These are phyloP conservation scores for Trichoderma citrinoviride DNA, from an alignment of 2,329 filamentous ascomycete species.

Conservation along the genomic window DNA sequence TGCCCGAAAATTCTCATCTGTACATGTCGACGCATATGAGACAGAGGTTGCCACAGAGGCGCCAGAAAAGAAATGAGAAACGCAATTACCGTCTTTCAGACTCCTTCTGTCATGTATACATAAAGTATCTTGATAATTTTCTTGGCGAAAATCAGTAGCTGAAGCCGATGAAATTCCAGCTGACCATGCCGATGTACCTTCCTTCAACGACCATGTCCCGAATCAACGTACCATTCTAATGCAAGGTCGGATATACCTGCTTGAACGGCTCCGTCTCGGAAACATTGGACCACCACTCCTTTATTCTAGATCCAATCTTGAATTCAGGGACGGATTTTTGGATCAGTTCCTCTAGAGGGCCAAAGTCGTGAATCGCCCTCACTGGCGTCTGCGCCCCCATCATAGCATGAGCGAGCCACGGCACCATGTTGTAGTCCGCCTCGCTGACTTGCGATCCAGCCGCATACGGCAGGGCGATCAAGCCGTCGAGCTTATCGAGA, in stretches of 20 bases:
- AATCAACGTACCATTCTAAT: not conserved
- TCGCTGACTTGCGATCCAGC: conserved; percentile 24
- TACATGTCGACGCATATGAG: conserved; percentile 14
- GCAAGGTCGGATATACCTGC: conserved; percentile 18
- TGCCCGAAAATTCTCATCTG: conserved; percentile 34
- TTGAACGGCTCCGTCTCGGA: conserved; percentile 16
- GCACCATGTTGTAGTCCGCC: conserved; percentile 24
- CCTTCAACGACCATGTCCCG: too few relatives aligned
- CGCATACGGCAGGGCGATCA: conserved; percentile 24
- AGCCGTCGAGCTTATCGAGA: conserved; percentile 22
- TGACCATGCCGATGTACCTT: too few relatives aligned
- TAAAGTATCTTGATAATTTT: too few relatives aligned
- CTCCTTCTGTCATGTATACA: too few relatives aligned
- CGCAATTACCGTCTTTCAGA: not conserved
- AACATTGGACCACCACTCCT: conserved; percentile 19
- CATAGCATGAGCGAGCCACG: conserved; percentile 27
- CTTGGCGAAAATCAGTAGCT: too few relatives aligned
- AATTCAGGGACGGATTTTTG: conserved; percentile 13
- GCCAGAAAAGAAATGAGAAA: not conserved
- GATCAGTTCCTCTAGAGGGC: not conserved
- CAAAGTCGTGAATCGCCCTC: conserved; percentile 4
- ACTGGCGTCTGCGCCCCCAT: not conserved
- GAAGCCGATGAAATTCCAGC: not conserved
- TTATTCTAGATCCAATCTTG: conserved; percentile 15
- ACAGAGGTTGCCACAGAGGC: too few relatives aligned